These are phyloP conservation scores for Neurospora cerealis DNA, from an alignment of 495 filamentous ascomycete genomes.

Conservation along the genomic window DNA sequence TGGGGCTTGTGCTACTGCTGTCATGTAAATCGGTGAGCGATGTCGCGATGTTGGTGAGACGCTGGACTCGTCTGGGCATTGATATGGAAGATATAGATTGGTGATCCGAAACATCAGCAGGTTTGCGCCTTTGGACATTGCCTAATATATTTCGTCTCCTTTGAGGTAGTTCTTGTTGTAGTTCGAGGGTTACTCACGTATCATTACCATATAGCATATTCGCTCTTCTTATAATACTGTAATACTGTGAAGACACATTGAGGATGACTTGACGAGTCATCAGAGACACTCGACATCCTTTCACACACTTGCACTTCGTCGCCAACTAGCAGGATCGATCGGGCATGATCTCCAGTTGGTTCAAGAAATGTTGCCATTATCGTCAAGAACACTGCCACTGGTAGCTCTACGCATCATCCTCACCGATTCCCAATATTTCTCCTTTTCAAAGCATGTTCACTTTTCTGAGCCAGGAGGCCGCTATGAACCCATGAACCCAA, in stretches of 20 bases:
- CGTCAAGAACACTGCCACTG: not conserved
- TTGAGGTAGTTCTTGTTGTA: not conserved
- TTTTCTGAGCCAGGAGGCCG: not conserved
- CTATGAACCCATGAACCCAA: not conserved
- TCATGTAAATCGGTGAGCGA: not conserved
- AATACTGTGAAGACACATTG: not conserved
- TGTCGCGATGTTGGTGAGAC: not conserved
- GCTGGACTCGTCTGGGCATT: not conserved
- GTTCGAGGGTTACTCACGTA: not conserved
- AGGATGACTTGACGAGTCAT: not conserved
- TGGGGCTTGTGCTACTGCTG: not conserved
- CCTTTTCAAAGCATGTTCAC: not conserved
- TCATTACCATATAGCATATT: not conserved
- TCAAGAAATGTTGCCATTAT: not conserved
- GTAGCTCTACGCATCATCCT: not conserved
- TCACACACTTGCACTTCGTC: not conserved
- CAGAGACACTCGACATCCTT: not conserved
- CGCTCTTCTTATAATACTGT: not conserved
- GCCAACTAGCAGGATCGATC: not conserved
- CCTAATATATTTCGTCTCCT: not conserved
- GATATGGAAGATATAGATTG: not conserved
- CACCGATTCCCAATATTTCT: not conserved
- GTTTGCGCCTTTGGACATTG: not conserved
- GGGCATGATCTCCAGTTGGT: not conserved
- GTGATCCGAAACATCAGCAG: not conserved